phyloP scores from a whole-genome alignment of 176 grass and related monocot species.

The Hordeum marinum region DNA sequence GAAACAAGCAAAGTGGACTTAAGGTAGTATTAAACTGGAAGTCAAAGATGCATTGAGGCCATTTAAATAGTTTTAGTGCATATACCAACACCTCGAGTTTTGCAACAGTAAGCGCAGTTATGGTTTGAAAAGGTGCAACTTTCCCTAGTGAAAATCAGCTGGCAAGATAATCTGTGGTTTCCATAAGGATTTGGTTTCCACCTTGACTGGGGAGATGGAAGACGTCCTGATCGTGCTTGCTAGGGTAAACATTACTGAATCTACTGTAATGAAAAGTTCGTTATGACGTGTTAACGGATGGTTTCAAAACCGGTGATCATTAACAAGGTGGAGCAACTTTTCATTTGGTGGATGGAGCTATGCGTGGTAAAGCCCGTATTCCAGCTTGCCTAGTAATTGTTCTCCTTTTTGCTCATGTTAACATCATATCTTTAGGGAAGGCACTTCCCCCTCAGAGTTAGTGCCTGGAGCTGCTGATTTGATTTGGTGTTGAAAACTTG shows the following conservation, averaged over 20 bases:
- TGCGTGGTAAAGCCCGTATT: conserved; percentile 23
- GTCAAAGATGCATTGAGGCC: conserved; percentile 10
- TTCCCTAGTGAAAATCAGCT: neutral
- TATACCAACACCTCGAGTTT: neutral
- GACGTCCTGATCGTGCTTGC: conserved; percentile 5
- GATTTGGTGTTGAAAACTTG: conserved; percentile 45
- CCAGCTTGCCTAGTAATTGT: conserved; percentile 34
- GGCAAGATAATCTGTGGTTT: neutral
- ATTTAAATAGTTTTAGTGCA: conserved; percentile 16
- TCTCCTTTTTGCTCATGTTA: conserved; percentile 27
- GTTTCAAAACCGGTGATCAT: conserved; percentile 22
- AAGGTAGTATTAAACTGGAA: neutral
- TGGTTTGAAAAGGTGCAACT: neutral
- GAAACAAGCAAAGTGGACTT: conserved; percentile 6
- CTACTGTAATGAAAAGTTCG: conserved; percentile 25
- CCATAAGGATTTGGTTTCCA: neutral
- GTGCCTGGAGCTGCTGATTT: conserved; percentile 31
- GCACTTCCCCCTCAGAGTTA: neutral
- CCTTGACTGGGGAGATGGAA: neutral
- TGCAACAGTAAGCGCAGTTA: neutral
- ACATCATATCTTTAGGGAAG: conserved; percentile 29
- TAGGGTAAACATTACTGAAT: conserved; percentile 29
- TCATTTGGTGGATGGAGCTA: conserved; percentile 41
- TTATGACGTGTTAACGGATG: conserved; percentile 39
- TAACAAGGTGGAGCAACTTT: conserved; percentile 51